phyloP scores from a whole-genome alignment of 2,329 filamentous ascomycete genomes.

The Aspergillus ibericus region DNA sequence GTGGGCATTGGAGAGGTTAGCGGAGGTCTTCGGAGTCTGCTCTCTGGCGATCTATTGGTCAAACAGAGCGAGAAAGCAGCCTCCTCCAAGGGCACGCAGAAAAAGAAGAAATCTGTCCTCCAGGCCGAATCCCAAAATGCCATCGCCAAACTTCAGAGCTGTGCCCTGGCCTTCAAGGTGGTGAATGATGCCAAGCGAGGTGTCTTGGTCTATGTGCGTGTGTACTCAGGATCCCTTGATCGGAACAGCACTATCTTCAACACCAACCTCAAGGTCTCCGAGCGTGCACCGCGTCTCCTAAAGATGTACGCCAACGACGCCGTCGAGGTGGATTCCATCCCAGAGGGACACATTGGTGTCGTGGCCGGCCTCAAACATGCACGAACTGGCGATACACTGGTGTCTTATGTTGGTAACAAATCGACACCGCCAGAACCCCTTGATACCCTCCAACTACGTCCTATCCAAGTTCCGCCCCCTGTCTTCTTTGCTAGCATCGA shows the following conservation, averaged over 20 bases:
- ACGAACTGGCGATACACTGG: conserved; percentile 89
- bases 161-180: conserved; percentile 84
- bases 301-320: conserved; percentile 89
- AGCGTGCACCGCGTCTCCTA: conserved; percentile 76
- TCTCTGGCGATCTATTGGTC: conserved; percentile 48
- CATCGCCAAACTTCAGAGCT: conserved; percentile 65
- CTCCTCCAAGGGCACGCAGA: conserved; percentile 41
- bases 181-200: conserved; percentile 84
- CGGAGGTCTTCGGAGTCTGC: conserved; percentile 54
- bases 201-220: conserved; percentile 85
- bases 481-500: conserved; percentile 97
- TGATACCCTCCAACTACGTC: conserved; percentile 75
- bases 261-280: conserved; percentile 75
- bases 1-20: conserved; percentile 64
- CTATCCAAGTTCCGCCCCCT: conserved; percentile 85
- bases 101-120: conserved; percentile 43
- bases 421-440: conserved; percentile 67
- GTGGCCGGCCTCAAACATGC: conserved; percentile 85
- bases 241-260: conserved; percentile 80
- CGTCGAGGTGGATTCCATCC: conserved; percentile 76
- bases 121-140: conserved; percentile 48
- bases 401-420: conserved; percentile 68
- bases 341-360: conserved; percentile 89
- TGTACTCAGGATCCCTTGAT: conserved; percentile 80
- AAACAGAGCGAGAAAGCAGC: conserved; percentile 34